phyloP scores from a whole-genome alignment of 495 filamentous ascomycete genomes.

The Neohortaea acidophila region DNA sequence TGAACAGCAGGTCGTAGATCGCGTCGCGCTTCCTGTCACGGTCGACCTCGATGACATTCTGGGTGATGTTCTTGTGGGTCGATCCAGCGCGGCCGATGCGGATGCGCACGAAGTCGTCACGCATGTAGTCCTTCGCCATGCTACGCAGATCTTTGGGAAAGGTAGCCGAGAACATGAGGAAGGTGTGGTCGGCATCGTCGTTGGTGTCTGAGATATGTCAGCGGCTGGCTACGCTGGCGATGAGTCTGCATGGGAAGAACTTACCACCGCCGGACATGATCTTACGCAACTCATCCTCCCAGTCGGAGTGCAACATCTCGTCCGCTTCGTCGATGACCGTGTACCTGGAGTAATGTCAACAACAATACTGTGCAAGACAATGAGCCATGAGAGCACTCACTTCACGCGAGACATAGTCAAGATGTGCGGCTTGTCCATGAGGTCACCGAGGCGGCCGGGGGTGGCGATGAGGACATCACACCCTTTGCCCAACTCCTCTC shows the following conservation, averaged over 20 bases:
- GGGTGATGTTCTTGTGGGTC: constrained; percentile 62
- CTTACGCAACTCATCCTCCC: constrained; percentile 51
- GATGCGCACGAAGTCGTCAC: constrained; percentile 56
- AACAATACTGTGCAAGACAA: background rate
- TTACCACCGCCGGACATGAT: constrained; percentile 68
- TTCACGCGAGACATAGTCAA: constrained; percentile 62
- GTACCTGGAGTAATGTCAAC: constrained; percentile 33
- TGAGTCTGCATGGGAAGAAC: constrained; percentile 13
- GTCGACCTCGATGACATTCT: constrained; percentile 52
- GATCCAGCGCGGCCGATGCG: constrained; percentile 73
- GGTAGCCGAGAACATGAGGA: constrained; percentile 90
- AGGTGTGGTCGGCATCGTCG: constrained; percentile 65
- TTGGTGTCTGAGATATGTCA: constrained; percentile 37
- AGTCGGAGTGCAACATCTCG: constrained; percentile 66
- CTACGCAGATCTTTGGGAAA: constrained; percentile 65
- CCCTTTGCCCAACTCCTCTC: constrained; percentile 56
- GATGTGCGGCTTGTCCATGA: constrained; percentile 52
- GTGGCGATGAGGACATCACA: constrained; percentile 84
- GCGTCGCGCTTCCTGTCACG: constrained; percentile 47
- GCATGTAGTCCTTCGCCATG: constrained; percentile 59
- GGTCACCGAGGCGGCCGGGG: constrained; percentile 70
- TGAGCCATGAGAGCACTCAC: constrained; percentile 29
- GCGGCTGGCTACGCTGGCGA: constrained; percentile 1
- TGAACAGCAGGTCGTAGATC: constrained; percentile 55
- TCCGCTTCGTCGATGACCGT: constrained; percentile 93